These are phyloP conservation scores for Pterulicium gracile DNA, from an alignment of 1,284 basidiomycete species.

Conservation along the genomic window DNA sequence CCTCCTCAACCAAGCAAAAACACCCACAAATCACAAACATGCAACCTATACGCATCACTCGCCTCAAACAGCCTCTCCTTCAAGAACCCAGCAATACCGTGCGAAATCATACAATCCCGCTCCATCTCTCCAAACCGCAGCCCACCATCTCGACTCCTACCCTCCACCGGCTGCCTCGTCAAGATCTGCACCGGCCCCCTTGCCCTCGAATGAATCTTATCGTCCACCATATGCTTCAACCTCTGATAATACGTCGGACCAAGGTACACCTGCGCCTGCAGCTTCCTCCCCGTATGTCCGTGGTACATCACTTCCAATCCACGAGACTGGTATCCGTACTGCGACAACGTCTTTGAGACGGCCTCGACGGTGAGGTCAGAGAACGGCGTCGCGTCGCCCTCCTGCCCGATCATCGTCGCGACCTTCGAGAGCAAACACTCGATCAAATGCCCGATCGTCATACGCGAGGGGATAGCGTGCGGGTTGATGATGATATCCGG, in stretches of 20 bases:
- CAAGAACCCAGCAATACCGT: conserved; percentile 96
- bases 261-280: conserved; percentile 96
- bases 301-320: conserved; percentile 99
- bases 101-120: conserved; percentile 99
- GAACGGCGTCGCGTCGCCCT: conserved; percentile 98
- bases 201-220: conserved; percentile 98
- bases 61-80: conserved; percentile 92
- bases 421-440: conserved; percentile 97
- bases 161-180: conserved; percentile 98
- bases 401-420: conserved; percentile 90
- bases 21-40: conserved; percentile 91
- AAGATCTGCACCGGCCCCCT: conserved; percentile 96
- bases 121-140: conserved; percentile 99
- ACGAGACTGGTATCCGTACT: conserved; percentile 90
- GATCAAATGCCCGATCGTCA: conserved; percentile 99
- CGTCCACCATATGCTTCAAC: conserved; percentile 99
- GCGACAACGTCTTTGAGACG: conserved; percentile 73
- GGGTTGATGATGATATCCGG: conserved; percentile 99
- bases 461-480: conserved; percentile 98
- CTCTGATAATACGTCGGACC: conserved; percentile 99
- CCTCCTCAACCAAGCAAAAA: conserved; percentile 3
- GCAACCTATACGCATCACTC: conserved; percentile 91
- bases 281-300: conserved; percentile 93
- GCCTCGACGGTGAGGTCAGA: conserved; percentile 97
- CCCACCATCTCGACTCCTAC: conserved; percentile 97